Conservation (phyloP, 495 filamentous ascomycete genomes). For the Cenococcum geophilum region DNA sequence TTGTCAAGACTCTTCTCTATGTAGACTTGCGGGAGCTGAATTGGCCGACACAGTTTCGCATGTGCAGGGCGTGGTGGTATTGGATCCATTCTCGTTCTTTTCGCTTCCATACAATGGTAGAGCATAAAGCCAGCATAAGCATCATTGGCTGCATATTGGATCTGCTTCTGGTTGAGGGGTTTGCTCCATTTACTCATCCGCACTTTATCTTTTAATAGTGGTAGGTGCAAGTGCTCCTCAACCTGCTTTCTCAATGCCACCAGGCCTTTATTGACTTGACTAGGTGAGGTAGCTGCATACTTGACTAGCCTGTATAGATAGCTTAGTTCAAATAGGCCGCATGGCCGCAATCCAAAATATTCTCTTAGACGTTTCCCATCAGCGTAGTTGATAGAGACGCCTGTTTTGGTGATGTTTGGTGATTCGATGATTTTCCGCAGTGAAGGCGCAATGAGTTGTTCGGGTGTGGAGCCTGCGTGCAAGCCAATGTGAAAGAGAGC, state of each 20-base stretch:
- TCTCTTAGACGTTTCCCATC: conserved; percentile 66
- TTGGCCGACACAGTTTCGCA: conserved; percentile 60
- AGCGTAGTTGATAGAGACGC: conserved; percentile 59
- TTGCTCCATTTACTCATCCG: conserved; percentile 67
- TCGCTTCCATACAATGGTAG: conserved; percentile 61
- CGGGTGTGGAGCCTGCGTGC: conserved; percentile 29
- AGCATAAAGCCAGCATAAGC: conserved; percentile 74
- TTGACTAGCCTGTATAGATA: conserved; percentile 72
- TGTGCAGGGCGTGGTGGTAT: conserved; percentile 61
- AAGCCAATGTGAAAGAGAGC: conserved; percentile 71
- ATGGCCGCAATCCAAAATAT: conserved; percentile 56
- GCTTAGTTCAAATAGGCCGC: conserved; percentile 70
- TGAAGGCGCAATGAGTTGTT: conserved; percentile 60
- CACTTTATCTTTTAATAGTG: conserved; percentile 67
- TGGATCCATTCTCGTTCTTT: conserved; percentile 58
- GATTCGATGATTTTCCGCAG: conserved; percentile 67
- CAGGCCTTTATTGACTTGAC: conserved; percentile 56
- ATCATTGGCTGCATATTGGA: conserved; percentile 76
- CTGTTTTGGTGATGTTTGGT: conserved; percentile 63
- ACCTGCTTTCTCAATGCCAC: conserved; percentile 64
- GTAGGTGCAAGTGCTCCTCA: conserved; percentile 65
- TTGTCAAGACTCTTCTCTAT: neutral
- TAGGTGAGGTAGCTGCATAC: conserved; percentile 46
- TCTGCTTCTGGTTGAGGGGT: conserved; percentile 56
- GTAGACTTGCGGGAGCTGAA: conserved; percentile 38